A percentile compares a stretch with the other conserved stretches of the same genome.
phyloP scores from a whole-genome alignment of 768 basidiomycete genomes.

The Tulasnella sp. region DNA sequence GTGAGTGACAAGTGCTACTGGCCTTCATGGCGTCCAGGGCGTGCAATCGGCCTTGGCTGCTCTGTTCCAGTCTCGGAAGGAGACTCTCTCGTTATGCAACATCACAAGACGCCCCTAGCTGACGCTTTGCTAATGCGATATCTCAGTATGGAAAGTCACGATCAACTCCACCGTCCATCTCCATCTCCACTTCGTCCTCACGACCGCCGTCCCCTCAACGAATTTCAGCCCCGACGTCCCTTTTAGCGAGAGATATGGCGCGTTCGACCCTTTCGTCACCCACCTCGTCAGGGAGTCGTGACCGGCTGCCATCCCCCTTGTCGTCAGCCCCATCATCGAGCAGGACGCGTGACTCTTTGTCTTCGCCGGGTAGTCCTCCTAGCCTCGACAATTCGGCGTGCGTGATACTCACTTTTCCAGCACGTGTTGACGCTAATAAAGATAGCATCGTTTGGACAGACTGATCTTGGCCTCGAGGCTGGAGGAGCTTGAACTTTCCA shows the following conservation, averaged over 20 bases:
- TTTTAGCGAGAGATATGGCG: background rate
- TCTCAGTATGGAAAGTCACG: conserved; percentile 2
- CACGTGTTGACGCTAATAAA: no score
- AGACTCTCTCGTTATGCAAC: background rate
- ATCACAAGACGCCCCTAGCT: no score
- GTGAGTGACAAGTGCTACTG: background rate
- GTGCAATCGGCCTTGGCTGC: background rate
- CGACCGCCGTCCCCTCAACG: background rate
- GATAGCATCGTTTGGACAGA: conserved; percentile 29
- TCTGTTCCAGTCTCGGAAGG: background rate
- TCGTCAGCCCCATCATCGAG: background rate
- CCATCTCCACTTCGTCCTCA: background rate
- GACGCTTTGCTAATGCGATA: background rate
- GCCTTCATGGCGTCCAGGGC: background rate
- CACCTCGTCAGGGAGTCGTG: background rate
- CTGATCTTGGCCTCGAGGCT: conserved; percentile 69
- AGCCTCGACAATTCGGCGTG: no score
- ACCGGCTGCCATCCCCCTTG: background rate
- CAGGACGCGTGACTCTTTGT: no score
- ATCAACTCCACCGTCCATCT: background rate
- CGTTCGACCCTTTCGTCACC: conserved; percentile 7
- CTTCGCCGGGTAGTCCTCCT: no score
- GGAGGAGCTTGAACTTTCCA: conserved; percentile 69
- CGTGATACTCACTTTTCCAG: no score
- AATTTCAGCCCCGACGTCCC: background rate